A percentile compares a stretch with the other conserved stretches of the same genome.
These are phyloP conservation scores for Microbotryomycetes sp. DNA, from an alignment of 1,284 basidiomycete species.

Conservation along the genomic window DNA sequence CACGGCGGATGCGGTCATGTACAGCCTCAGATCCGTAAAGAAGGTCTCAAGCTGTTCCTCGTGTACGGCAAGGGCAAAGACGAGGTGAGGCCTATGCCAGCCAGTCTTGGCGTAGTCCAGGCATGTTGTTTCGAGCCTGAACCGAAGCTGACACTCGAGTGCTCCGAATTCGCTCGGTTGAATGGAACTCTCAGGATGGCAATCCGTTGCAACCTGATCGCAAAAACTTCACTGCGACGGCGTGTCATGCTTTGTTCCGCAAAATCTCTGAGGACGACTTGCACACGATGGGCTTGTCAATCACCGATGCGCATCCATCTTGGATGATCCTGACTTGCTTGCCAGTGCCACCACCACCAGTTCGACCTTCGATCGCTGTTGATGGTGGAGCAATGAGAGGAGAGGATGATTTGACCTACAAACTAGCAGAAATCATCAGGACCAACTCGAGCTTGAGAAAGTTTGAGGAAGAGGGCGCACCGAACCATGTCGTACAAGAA, in stretches of 20 bases:
- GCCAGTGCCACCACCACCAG: slow-evolving; percentile 95
- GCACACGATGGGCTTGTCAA: slow-evolving; percentile 84
- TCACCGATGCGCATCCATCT: slow-evolving; percentile 92
- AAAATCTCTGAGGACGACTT: slow-evolving; percentile 89
- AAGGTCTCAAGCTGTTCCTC: slow-evolving; percentile 91
- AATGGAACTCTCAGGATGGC: slow-evolving; percentile 56
- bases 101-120: background rate
- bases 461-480: slow-evolving; percentile 94
- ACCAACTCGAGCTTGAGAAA: slow-evolving; percentile 85
- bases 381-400: slow-evolving; percentile 94
- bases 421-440: slow-evolving; percentile 94
- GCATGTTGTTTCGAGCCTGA: background rate
- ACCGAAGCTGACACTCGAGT: slow-evolving; percentile 10
- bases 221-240: slow-evolving; percentile 74
- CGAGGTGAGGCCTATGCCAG: slow-evolving; percentile 18
- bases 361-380: slow-evolving; percentile 92
- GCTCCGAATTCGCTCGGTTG: background rate
- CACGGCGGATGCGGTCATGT: slow-evolving; percentile 93
- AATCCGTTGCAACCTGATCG: slow-evolving; percentile 86
- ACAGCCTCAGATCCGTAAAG: slow-evolving; percentile 87
- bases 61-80: slow-evolving; percentile 74
- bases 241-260: slow-evolving; percentile 69
- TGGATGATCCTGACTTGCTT: slow-evolving; percentile 99
- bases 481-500: slow-evolving; percentile 90
- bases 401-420: slow-evolving; percentile 98